These are phyloP conservation scores for Arachnomyces sp. DNA, from an alignment of 2,329 filamentous ascomycete species.

Conservation along the genomic window DNA sequence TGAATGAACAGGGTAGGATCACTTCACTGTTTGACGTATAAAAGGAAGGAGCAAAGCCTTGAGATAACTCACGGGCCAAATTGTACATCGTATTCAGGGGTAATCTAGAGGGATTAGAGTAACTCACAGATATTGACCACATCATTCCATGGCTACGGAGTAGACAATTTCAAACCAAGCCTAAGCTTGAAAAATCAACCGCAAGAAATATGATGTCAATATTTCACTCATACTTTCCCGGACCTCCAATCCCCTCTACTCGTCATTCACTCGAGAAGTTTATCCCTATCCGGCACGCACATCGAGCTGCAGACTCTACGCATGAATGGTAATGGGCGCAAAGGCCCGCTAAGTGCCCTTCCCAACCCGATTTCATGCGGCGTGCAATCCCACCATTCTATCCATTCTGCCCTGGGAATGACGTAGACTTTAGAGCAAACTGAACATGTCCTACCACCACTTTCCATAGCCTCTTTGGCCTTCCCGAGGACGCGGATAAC, in stretches of 20 bases:
- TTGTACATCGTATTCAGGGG: neutral
- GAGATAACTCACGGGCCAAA: neutral
- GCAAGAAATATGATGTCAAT: too few species aligned
- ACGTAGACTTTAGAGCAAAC: conserved; percentile 34
- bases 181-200: too few species aligned
- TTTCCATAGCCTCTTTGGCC: conserved; percentile 26
- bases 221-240: too few species aligned
- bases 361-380: conserved; percentile 32
- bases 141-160: neutral
- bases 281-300: conserved; percentile 22
- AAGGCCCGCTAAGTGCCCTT: conserved; percentile 20
- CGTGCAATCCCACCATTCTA: conserved; percentile 28
- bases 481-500: conserved; percentile 28
- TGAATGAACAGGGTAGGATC: neutral
- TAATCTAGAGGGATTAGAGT: too few species aligned
- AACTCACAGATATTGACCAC: too few species aligned
- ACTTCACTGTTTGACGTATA: too few species aligned
- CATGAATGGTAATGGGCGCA: conserved; percentile 33
- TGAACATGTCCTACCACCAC: conserved; percentile 32
- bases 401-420: conserved; percentile 34
- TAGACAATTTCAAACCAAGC: too few species aligned
- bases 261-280: too few species aligned
- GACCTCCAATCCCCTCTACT: too few species aligned
- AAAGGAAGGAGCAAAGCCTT: neutral
- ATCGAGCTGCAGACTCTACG: conserved; percentile 34